Conservation (phyloP, 768 basidiomycete species). For the Tylopilus intermedius region DNA sequence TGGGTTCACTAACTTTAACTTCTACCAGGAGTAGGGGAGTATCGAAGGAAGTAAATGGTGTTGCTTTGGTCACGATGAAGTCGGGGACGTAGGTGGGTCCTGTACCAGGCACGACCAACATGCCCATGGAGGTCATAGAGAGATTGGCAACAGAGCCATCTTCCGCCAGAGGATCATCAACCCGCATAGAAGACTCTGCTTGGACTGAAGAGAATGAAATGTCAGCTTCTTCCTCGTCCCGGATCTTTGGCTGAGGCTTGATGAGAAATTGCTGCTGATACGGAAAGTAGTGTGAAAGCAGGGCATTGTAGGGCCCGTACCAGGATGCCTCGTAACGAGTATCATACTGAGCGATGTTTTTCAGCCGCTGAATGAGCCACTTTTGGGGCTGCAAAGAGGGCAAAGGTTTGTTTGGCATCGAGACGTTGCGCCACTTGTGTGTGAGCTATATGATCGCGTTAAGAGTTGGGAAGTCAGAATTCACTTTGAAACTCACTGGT, state of each 20-base stretch:
- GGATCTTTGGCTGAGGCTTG: not conserved
- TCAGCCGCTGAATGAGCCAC: not conserved
- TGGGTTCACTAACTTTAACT: not conserved
- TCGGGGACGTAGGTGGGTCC: too few relatives aligned
- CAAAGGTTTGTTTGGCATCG: too few relatives aligned
- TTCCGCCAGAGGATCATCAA: not conserved
- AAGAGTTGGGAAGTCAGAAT: too few relatives aligned
- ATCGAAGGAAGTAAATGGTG: not conserved
- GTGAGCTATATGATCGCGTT: too few relatives aligned
- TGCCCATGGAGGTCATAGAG: not conserved
- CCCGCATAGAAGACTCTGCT: too few relatives aligned
- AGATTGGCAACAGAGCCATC: not conserved
- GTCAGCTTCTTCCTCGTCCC: not conserved
- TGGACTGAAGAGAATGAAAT: not conserved
- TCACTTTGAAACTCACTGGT: too few relatives aligned
- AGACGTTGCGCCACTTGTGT: too few relatives aligned
- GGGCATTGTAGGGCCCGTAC: not conserved
- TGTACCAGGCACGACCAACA: not conserved
- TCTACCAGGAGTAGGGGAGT: not conserved
- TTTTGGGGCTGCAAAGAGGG: not conserved
- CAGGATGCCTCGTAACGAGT: not conserved
- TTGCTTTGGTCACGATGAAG: not conserved
- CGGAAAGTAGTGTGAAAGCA: constrained; percentile 2
- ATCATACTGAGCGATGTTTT: not conserved
- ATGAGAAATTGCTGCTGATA: not conserved